Evolutionary conservation across 1,284 basidiomycete species (phyloP).

Genomic region (Cryptococcus sp.): DNA sequence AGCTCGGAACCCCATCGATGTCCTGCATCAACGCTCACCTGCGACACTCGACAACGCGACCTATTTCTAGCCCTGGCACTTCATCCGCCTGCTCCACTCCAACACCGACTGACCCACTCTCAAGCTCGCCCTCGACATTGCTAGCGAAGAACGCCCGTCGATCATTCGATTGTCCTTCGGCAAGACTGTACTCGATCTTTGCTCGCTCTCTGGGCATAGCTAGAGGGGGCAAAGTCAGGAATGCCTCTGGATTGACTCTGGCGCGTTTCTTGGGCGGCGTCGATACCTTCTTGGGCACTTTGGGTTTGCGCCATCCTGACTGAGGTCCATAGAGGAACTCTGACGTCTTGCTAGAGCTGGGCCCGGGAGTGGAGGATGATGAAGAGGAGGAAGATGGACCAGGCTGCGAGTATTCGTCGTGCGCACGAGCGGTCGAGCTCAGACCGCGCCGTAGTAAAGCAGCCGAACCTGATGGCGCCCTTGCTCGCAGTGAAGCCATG

Average conservation of each 20-base stretch:
- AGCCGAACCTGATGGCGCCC: not conserved
- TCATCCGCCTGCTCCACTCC: conserved; percentile 16
- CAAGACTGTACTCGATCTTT: conserved; percentile 15
- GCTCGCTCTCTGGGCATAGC: conserved; percentile 10
- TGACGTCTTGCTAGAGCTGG: conserved; percentile 1
- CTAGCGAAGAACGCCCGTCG: conserved; percentile 24
- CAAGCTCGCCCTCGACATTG: conserved; percentile 17
- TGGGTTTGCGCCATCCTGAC: conserved; percentile 14
- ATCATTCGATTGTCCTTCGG: conserved; percentile 24
- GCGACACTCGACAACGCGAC: conserved; percentile 42
- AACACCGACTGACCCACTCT: conserved; percentile 15
- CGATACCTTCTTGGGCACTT: conserved; percentile 6
- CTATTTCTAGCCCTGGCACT: conserved; percentile 30
- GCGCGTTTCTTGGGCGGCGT: conserved; percentile 12
- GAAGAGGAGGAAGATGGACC: not conserved
- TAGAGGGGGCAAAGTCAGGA: conserved; percentile 10
- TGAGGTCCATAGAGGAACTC: conserved; percentile 11
- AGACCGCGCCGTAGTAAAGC: not conserved
- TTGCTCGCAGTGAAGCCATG: conserved; percentile 6
- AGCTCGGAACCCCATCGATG: not conserved
- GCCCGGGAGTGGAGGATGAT: not conserved
- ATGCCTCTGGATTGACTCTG: conserved; percentile 24
- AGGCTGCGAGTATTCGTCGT: not conserved
- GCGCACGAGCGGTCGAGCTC: not conserved
- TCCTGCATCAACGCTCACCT: conserved; percentile 27